Evolutionary conservation across 108 stramenopile genomes (phyloP).

Genomic region (Pseudonitzschia multiseries): DNA sequence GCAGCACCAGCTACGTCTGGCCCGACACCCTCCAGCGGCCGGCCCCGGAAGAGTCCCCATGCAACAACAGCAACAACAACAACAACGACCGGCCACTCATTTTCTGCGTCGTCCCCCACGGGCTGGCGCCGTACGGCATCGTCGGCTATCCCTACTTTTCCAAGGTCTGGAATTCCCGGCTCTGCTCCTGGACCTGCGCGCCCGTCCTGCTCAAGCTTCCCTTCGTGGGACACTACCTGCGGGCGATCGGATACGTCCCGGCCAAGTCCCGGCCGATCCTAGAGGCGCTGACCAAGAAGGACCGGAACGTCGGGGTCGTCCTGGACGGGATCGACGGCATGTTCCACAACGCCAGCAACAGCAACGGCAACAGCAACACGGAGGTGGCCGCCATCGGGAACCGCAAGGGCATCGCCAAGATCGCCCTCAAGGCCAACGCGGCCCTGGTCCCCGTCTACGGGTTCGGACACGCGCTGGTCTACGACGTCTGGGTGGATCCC

Average conservation of each 20-base stretch:
- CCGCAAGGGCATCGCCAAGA: constrained; percentile 73
- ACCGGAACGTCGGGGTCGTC: constrained; percentile 64
- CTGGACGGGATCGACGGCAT: constrained; percentile 75
- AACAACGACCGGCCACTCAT: constrained; percentile 41
- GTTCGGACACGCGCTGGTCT: constrained; percentile 61
- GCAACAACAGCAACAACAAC: too few species aligned
- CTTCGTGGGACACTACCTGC: constrained; percentile 47
- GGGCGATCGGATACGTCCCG: constrained; percentile 66
- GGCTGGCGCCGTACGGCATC: constrained; percentile 60
- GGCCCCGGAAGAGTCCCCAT: constrained; percentile 27
- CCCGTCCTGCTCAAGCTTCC: constrained; percentile 57
- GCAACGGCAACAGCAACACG: not conserved
- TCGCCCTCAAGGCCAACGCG: constrained; percentile 58
- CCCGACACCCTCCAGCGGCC: constrained; percentile 48
- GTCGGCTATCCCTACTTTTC: constrained; percentile 68
- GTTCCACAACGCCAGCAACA: constrained; percentile 39
- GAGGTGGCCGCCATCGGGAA: constrained; percentile 53
- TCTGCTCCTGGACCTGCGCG: constrained; percentile 69
- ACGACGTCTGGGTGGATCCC: constrained; percentile 62
- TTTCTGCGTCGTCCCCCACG: constrained; percentile 63
- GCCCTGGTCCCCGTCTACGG: constrained; percentile 67
- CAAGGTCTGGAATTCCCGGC: constrained; percentile 57
- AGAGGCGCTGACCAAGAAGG: constrained; percentile 61
- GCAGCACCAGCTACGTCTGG: constrained; percentile 51
- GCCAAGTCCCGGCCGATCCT: constrained; percentile 56